Percentiles rank a stretch among this genome's conserved stretches.
Evolutionary conservation across 352 stramenopile genomes (phyloP).

Genomic region (Globisporangium recalcitrans): DNA sequence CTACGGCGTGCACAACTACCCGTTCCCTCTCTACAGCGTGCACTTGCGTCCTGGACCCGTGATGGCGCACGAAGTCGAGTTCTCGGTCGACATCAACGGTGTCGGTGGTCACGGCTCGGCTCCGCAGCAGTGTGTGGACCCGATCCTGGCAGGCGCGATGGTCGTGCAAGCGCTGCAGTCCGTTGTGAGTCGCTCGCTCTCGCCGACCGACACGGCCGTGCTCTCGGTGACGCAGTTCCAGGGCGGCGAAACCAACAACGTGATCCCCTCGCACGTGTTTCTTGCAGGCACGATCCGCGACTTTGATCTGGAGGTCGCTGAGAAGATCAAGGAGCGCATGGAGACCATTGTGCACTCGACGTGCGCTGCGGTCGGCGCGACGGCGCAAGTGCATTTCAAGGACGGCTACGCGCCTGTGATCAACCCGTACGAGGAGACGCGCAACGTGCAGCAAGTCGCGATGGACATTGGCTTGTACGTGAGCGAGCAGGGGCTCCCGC

Average conservation of each 20-base stretch:
- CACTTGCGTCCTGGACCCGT: conserved; percentile 86
- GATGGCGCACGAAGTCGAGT: conserved; percentile 90
- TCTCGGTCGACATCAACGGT: conserved; percentile 89
- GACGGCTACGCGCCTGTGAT: conserved; percentile 77
- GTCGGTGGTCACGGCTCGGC: conserved; percentile 93
- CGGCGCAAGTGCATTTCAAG: conserved; percentile 49
- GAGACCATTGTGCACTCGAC: conserved; percentile 83
- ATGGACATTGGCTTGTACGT: conserved; percentile 71
- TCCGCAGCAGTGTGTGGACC: conserved; percentile 89
- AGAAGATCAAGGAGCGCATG: conserved; percentile 81
- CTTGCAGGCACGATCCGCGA: conserved; percentile 91
- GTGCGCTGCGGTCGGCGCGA: conserved; percentile 75
- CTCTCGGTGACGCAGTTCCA: conserved; percentile 89
- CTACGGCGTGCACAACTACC: conserved; percentile 92
- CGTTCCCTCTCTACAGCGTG: conserved; percentile 87
- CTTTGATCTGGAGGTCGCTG: conserved; percentile 83
- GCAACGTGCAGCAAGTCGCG: conserved; percentile 67
- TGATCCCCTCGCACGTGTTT: conserved; percentile 85
- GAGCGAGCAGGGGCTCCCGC: conserved; percentile 71
- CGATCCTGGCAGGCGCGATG: conserved; percentile 86
- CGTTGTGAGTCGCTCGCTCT: conserved; percentile 87
- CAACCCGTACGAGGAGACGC: conserved; percentile 76
- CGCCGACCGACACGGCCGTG: conserved; percentile 90
- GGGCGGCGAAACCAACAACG: conserved; percentile 92
- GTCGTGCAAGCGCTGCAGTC: conserved; percentile 92